Evolutionary conservation across 441 rosid species (phyloP).

Genomic region (Populus trichocarpa): DNA sequence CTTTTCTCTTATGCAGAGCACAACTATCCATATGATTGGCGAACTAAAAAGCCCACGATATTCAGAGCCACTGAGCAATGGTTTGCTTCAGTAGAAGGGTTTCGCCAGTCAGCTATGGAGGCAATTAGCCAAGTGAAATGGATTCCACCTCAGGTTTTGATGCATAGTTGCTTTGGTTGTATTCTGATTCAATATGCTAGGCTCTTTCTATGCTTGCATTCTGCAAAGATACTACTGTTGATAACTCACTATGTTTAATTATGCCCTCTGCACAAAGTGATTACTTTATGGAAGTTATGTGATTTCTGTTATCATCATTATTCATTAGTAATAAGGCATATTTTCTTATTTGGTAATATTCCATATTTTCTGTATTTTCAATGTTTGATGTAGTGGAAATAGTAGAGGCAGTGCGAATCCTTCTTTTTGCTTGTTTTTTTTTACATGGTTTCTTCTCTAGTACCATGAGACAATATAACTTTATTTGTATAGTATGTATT

Average conservation of each 20-base stretch:
- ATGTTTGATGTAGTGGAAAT: neutral
- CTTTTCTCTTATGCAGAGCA: constrained; percentile 53
- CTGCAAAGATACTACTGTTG: constrained; percentile 3
- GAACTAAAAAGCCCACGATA: constrained; percentile 93
- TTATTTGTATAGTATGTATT: neutral
- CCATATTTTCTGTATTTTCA: neutral
- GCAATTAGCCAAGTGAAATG: constrained; percentile 82
- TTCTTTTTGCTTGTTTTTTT: neutral
- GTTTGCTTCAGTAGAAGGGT: constrained; percentile 99
- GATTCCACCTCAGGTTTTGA: constrained; percentile 88
- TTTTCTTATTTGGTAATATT: neutral
- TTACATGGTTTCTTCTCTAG: neutral
- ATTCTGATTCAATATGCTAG: neutral
- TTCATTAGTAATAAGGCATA: neutral
- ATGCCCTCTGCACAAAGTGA: neutral
- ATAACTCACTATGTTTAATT: neutral
- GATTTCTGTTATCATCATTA: neutral
- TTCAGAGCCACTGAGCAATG: constrained; percentile 99
- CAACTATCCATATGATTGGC: constrained; percentile 98
- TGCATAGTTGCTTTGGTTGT: constrained; percentile 19
- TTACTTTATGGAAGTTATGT: neutral
- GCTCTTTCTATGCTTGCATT: constrained; percentile 3
- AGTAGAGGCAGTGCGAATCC: neutral
- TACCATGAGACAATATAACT: neutral
- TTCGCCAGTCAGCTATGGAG: constrained; percentile 76